Evolutionary conservation across 2,329 filamentous ascomycete species (phyloP).

Genomic region (Stagonosporopsis cucurbitacearum): DNA sequence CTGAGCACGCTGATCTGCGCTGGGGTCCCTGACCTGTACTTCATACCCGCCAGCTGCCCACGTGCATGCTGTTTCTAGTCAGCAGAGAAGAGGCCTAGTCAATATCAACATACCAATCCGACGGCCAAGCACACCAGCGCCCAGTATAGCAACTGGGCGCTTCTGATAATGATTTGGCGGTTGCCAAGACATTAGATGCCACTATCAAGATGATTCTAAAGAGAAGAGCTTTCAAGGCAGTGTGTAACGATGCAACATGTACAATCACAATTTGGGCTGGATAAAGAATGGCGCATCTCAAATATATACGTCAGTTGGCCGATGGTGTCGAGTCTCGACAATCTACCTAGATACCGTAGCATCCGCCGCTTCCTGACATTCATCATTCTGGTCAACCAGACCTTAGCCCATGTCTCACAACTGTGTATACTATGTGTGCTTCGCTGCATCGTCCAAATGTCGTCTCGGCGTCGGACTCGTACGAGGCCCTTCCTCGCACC

Average conservation of each 20-base stretch:
- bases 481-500: neutral
- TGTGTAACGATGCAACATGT: neutral
- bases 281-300: neutral
- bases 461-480: slow-evolving; percentile 8
- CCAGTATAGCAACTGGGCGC: slow-evolving; percentile 22
- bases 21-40: slow-evolving; percentile 54
- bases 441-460: neutral
- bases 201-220: neutral
- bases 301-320: slow-evolving; percentile 8
- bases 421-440: neutral
- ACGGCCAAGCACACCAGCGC: slow-evolving; percentile 28
- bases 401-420: neutral
- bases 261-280: neutral
- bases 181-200: slow-evolving; percentile 12
- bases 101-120: slow-evolving; percentile 13
- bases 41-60: slow-evolving; percentile 55
- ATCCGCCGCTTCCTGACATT: slow-evolving; percentile 8
- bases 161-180: slow-evolving; percentile 6
- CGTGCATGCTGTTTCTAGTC: slow-evolving; percentile 8
- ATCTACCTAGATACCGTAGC: slow-evolving; percentile 4
- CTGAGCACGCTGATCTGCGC: slow-evolving; percentile 41
- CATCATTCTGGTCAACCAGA: neutral
- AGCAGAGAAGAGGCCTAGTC: neutral
- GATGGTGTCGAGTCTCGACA: neutral
- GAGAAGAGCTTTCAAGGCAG: neutral